phyloP scores from a whole-genome alignment of 495 filamentous ascomycete genomes.

The Cercophora samala region DNA sequence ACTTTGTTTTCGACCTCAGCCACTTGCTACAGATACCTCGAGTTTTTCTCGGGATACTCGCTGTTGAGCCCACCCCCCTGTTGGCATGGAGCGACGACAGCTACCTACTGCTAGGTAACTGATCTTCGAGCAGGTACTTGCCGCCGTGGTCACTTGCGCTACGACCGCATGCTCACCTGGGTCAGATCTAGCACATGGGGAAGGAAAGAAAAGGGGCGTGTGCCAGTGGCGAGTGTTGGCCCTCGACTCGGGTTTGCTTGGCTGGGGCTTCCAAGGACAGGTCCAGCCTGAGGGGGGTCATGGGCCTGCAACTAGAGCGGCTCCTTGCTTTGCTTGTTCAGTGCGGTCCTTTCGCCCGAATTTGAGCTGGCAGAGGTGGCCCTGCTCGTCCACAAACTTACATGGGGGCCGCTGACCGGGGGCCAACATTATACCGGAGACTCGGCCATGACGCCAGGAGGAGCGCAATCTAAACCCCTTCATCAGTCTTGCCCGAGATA shows the following conservation, averaged over 20 bases:
- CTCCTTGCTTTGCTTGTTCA: constrained; percentile 36
- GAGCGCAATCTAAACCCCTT: constrained; percentile 26
- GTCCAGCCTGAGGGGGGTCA: constrained; percentile 22
- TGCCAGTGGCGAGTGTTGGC: constrained; percentile 17
- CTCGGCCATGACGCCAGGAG: constrained; percentile 18
- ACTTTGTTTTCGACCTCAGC: constrained; percentile 9
- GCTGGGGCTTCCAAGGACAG: constrained; percentile 17
- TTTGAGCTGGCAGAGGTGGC: constrained; percentile 22
- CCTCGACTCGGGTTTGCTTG: constrained; percentile 20
- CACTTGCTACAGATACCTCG: constrained; percentile 14
- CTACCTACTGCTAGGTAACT: not conserved
- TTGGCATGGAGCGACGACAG: not conserved
- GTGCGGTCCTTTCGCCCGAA: constrained; percentile 33
- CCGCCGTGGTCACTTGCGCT: not conserved
- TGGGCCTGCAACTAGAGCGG: constrained; percentile 32
- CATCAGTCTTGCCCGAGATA: constrained; percentile 22
- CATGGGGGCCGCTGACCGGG: constrained; percentile 22
- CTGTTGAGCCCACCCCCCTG: constrained; percentile 6
- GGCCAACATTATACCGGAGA: constrained; percentile 17
- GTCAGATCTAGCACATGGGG: not conserved
- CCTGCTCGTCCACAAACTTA: constrained; percentile 26
- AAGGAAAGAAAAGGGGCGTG: not conserved
- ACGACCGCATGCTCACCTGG: not conserved
- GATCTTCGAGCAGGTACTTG: not conserved
- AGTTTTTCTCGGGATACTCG: constrained; percentile 16